Evolutionary conservation across 495 filamentous ascomycete genomes (phyloP).

Genomic region (Penicillium waksmanii): DNA sequence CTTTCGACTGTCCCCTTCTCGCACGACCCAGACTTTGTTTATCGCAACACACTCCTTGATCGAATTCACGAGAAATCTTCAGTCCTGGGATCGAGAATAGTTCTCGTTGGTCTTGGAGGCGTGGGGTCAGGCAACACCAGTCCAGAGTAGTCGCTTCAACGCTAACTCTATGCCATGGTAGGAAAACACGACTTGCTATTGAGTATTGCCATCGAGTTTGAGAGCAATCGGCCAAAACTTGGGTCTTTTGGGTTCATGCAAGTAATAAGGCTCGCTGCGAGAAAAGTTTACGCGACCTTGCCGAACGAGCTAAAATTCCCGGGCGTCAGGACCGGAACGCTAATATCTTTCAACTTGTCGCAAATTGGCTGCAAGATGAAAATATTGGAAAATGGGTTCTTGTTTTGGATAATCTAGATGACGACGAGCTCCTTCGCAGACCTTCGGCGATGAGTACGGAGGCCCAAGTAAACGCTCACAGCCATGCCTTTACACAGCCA

Average conservation of each 20-base stretch:
- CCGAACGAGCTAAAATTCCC: constrained; percentile 36
- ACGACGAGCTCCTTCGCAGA: constrained; percentile 27
- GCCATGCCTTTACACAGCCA: constrained; percentile 25
- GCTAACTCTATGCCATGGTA: too few species aligned
- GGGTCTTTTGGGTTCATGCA: constrained; percentile 35
- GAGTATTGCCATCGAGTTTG: constrained; percentile 6
- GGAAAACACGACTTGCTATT: constrained; percentile 13
- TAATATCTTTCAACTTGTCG: background rate
- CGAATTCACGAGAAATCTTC: too few species aligned
- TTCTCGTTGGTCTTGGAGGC: too few species aligned
- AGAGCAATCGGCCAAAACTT: too few species aligned
- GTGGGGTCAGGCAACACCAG: too few species aligned
- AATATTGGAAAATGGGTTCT: constrained; percentile 20
- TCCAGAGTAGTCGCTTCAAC: too few species aligned
- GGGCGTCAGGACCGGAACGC: background rate
- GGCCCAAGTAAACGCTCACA: too few species aligned
- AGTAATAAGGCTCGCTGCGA: constrained; percentile 42
- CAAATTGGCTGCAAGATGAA: too few species aligned
- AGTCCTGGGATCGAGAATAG: too few species aligned
- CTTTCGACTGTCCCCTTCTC: too few species aligned
- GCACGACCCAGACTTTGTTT: too few species aligned
- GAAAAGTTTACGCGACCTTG: constrained; percentile 43
- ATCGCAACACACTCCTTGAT: too few species aligned
- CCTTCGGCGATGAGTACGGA: background rate
- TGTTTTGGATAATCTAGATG: constrained; percentile 21